Evolutionary conservation across 2,329 filamentous ascomycete genomes (phyloP).

Genomic region (Sordariomycetes sp.): DNA sequence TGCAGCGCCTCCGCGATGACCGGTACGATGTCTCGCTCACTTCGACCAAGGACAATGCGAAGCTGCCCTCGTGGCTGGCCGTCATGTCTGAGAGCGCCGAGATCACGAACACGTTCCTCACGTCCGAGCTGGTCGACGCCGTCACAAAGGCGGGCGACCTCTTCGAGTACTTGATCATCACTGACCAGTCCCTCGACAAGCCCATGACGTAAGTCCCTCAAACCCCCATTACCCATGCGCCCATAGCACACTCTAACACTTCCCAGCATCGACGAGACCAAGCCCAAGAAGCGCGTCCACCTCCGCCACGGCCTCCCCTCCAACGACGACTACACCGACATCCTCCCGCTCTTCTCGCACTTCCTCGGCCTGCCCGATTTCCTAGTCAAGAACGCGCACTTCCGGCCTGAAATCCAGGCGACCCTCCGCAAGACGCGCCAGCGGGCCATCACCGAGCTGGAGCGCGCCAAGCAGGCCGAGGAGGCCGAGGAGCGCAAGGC

Average conservation of each 20-base stretch:
- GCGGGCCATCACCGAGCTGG: conserved; percentile 64
- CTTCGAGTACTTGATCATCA: conserved; percentile 78
- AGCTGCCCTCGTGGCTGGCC: conserved; percentile 79
- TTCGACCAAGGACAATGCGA: conserved; percentile 80
- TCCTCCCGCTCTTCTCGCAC: conserved; percentile 65
- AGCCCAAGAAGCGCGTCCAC: conserved; percentile 75
- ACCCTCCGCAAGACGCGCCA: conserved; percentile 75
- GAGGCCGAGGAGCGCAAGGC: conserved; percentile 65
- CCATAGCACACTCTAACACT: background rate
- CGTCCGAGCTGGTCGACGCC: conserved; percentile 72
- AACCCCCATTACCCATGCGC: background rate
- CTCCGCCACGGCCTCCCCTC: conserved; percentile 61
- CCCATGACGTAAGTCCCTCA: conserved; percentile 57
- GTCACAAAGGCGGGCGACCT: conserved; percentile 62
- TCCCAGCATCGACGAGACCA: conserved; percentile 65
- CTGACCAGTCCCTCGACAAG: conserved; percentile 80
- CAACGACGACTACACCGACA: conserved; percentile 46
- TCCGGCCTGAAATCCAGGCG: conserved; percentile 79
- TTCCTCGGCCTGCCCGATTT: conserved; percentile 78
- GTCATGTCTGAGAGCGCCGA: conserved; percentile 97
- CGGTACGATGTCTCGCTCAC: conserved; percentile 92
- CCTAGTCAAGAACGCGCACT: conserved; percentile 64
- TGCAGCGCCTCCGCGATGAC: conserved; percentile 81
- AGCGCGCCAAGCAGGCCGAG: conserved; percentile 64
- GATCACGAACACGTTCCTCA: conserved; percentile 77